These are phyloP conservation scores for Anthracocystis walkeri DNA, from an alignment of 1,284 basidiomycete species.

Conservation along the genomic window DNA sequence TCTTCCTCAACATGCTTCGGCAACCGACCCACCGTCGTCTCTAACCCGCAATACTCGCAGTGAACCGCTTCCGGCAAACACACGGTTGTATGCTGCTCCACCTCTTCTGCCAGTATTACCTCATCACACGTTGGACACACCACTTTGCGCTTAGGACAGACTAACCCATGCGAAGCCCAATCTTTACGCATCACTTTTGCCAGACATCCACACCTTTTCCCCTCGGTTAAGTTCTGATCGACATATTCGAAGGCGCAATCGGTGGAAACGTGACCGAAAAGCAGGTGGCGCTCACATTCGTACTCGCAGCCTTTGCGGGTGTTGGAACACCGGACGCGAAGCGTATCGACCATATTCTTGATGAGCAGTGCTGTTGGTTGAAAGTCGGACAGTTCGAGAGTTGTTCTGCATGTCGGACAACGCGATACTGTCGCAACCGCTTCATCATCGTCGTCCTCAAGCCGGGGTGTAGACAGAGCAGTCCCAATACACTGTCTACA, in stretches of 20 bases:
- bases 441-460: slow-evolving; percentile 8
- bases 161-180: slow-evolving; percentile 40
- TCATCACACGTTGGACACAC: slow-evolving; percentile 36
- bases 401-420: slow-evolving; percentile 52
- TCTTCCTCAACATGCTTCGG: slow-evolving; percentile 27
- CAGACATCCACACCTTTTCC: slow-evolving; percentile 46
- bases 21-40: slow-evolving; percentile 36
- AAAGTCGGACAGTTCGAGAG: slow-evolving; percentile 31
- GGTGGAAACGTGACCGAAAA: slow-evolving; percentile 31
- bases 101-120: slow-evolving; percentile 23
- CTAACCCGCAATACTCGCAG: slow-evolving; percentile 29
- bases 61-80: slow-evolving; percentile 39
- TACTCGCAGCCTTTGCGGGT: slow-evolving; percentile 47
- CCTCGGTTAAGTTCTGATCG: slow-evolving; percentile 34
- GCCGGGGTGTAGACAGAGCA: slow-evolving; percentile 21
- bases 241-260: slow-evolving; percentile 55
- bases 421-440: slow-evolving; percentile 2
- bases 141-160: slow-evolving; percentile 36
- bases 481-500: slow-evolving; percentile 53
- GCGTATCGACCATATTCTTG: slow-evolving; percentile 61
- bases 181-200: slow-evolving; percentile 59
- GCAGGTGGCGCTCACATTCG: slow-evolving; percentile 49
- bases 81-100: slow-evolving; percentile 23
- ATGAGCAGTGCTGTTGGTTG: slow-evolving; percentile 51
- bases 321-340: slow-evolving; percentile 54